Conservation (phyloP, 257 asterid species). For the Echium plantagineum region DNA sequence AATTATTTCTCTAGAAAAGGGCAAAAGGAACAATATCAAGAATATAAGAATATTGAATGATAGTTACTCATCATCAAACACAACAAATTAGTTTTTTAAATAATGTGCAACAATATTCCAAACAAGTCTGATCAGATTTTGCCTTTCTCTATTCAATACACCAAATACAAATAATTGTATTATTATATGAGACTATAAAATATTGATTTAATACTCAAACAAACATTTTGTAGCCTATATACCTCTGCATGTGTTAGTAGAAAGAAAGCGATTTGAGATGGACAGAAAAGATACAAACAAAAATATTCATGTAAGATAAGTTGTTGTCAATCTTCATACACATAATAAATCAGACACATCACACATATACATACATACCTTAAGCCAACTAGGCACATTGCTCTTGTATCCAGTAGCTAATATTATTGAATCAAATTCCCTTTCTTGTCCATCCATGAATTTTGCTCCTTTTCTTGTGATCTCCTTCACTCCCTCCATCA, state of each 20-base stretch:
- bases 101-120: slow-evolving; percentile 37
- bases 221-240: slow-evolving; percentile 59
- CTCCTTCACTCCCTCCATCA: slow-evolving; percentile 60
- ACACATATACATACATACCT: slow-evolving; percentile 37
- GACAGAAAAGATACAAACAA: slow-evolving; percentile 3
- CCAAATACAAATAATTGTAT: slow-evolving; percentile 3
- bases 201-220: slow-evolving; percentile 8
- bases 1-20: slow-evolving; percentile 13
- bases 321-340: slow-evolving; percentile 5
- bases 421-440: slow-evolving; percentile 65
- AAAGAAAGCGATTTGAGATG: slow-evolving; percentile 50
- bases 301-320: background rate
- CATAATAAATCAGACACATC: slow-evolving; percentile 3
- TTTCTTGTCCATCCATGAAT: slow-evolving; percentile 71
- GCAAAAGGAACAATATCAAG: slow-evolving; percentile 23
- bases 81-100: slow-evolving; percentile 21
- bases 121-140: slow-evolving; percentile 70
- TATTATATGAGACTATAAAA: too few relatives aligned
- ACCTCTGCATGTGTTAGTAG: slow-evolving; percentile 40
- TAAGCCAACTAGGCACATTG: slow-evolving; percentile 86
- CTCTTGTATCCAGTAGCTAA: slow-evolving; percentile 94
- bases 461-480: slow-evolving; percentile 68
- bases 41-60: slow-evolving; percentile 30
- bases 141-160: slow-evolving; percentile 36
- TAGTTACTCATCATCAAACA: slow-evolving; percentile 38